phyloP scores from a whole-genome alignment of 2,329 filamentous ascomycete species.

The Cordyceps tenuipes region DNA sequence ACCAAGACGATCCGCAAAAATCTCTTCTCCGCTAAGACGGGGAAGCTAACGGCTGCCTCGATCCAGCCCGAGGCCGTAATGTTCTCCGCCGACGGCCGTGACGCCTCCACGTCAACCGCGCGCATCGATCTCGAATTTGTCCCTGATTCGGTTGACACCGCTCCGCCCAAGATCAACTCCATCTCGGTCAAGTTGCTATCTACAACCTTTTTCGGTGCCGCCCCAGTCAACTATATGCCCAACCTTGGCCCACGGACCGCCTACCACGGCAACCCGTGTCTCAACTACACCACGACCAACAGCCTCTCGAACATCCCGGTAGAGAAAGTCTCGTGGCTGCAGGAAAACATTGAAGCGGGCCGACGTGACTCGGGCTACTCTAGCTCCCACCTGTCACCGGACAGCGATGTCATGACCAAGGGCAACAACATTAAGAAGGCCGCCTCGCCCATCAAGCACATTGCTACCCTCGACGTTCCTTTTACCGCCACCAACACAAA shows the following conservation, averaged over 20 bases:
- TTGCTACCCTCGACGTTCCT: slow-evolving; percentile 37
- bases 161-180: slow-evolving; percentile 40
- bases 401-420: slow-evolving; percentile 28
- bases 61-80: slow-evolving; percentile 41
- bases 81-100: slow-evolving; percentile 40
- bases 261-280: slow-evolving; percentile 32
- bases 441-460: slow-evolving; percentile 30
- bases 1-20: slow-evolving; percentile 45
- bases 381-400: slow-evolving; percentile 30
- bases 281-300: slow-evolving; percentile 39
- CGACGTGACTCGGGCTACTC: slow-evolving; percentile 48
- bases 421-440: slow-evolving; percentile 15
- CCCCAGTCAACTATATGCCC: slow-evolving; percentile 38
- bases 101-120: slow-evolving; percentile 33
- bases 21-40: slow-evolving; percentile 43
- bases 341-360: slow-evolving; percentile 23
- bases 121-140: slow-evolving; percentile 40
- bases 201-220: slow-evolving; percentile 43
- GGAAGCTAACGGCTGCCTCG: slow-evolving; percentile 37
- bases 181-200: slow-evolving; percentile 43
- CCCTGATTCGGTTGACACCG: slow-evolving; percentile 32
- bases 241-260: slow-evolving; percentile 40
- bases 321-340: slow-evolving; percentile 33
- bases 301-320: slow-evolving; percentile 27
- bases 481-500: slow-evolving; percentile 38